phyloP scores from a whole-genome alignment of 1,139 yeast species.

The Zhuliangozyma blackwelliae region DNA sequence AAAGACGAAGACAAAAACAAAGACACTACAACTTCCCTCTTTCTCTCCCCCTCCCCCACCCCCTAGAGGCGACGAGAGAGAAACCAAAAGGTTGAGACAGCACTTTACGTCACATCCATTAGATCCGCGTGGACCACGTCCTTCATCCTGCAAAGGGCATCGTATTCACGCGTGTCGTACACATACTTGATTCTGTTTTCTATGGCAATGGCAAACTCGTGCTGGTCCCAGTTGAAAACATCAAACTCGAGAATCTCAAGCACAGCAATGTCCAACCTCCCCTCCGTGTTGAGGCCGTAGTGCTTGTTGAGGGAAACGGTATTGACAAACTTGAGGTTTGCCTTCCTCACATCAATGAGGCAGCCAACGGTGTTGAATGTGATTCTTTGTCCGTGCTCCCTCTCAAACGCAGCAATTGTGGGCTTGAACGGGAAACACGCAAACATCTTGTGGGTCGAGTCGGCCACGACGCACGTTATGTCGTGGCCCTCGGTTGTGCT shows the following conservation, averaged over 20 bases:
- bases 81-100: no score
- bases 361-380: slow-evolving; percentile 23
- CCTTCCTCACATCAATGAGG: slow-evolving; percentile 21
- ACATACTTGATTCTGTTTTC: slow-evolving; percentile 18
- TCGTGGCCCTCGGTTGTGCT: slow-evolving; percentile 15
- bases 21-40: no score
- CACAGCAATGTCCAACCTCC: slow-evolving; percentile 15
- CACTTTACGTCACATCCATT: no score
- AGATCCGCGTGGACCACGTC: slow-evolving; percentile 1
- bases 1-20: no score
- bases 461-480: slow-evolving; percentile 29
- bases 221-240: slow-evolving; percentile 28
- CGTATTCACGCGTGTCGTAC: slow-evolving; percentile 18
- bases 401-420: slow-evolving; percentile 28
- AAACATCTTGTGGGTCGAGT: slow-evolving; percentile 26
- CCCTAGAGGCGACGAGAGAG: no score
- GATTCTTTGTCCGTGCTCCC: slow-evolving; percentile 25
- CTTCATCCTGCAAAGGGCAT: slow-evolving; percentile 6
- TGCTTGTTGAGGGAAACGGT: slow-evolving; percentile 10
- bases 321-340: slow-evolving; percentile 22
- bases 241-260: slow-evolving; percentile 24
- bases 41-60: no score
- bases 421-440: slow-evolving; percentile 26
- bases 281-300: slow-evolving; percentile 9
- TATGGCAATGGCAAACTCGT: slow-evolving; percentile 13